Evolutionary conservation across 768 basidiomycete genomes (phyloP), one percentile per base, ranked within the genome.

Genomic region (Tulasnella sp.): DNA sequence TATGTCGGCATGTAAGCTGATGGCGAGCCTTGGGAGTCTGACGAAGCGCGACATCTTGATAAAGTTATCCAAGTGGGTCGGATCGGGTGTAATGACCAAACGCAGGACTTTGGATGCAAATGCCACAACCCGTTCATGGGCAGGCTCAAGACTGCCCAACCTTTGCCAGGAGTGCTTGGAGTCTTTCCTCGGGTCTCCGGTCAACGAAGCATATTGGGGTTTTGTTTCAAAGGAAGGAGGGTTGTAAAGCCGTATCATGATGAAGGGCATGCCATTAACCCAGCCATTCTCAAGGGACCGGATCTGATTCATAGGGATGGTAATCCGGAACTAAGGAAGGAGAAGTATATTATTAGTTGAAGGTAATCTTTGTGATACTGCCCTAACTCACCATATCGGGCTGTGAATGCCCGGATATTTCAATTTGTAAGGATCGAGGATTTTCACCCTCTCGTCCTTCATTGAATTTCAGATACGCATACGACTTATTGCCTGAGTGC

Each of bases 191-290:
- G 82, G 81, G 64, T 86, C 80, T 0, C 88, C 87, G 2, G 85
- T 86, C 25, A 86, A 77, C 6, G 87, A 81, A 38, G 88, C 85
- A 80, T 90, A 87, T 78, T 91, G 88, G 40, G 88, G 84, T 70
- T 90, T 86, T 75, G 84, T 82, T 80, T 92, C 91, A 17, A 93
- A 82, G 12, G 87, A 82, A 0, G 92, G 91, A 5, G 93, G 92
- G 25, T 29, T 49, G 14, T 52, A 34, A 14, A 78, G 29, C 42
- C 78, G 71, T 4, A 79, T 31, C 83, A 88, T 75, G 79, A 92
- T 91, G 49, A 45, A 93, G 52, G 90, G 90, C 67, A 88, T 85
- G 22, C 88, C 88, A 76, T 80, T 83, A 38, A 92, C 91, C 67
- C 86, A 85, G 8, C 91, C 91, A 39, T 88, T 84, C 1, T 85